Base-by-base conservation (phyloP, 768 basidiomycete genomes). In the Brasilioporus rufonigricans region DNA sequence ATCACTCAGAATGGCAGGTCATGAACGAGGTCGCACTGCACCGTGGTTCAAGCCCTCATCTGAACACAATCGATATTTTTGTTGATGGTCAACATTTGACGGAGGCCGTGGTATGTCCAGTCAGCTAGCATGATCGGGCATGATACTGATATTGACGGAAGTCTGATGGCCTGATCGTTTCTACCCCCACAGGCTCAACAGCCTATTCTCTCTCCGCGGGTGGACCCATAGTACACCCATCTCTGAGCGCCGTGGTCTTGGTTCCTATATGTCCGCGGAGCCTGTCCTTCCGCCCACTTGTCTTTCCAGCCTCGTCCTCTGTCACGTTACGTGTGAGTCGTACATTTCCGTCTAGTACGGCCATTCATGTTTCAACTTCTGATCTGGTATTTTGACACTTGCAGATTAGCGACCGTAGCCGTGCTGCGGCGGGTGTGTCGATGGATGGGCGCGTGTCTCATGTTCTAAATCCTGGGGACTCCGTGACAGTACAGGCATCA, bases 11-110 rank as follows among this genome's bases (percentile, higher is more conserved):
- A 59, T 94, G 91, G 88, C 94, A 96, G 70, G 95, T 96, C 35
- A 95, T 98, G 93, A 98, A 98, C 66, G 95, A 98, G 71, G 85
- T 98, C 54, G 87, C 92, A 4, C 76, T 98, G 33, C 95, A 98
- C 71, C 85, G 95, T 26, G 95, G 95, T 13, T 84, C 91, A 21
- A 91, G 90, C 60, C 89, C 94, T 1, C 94, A 96, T 63, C 77
- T 98, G 35, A 94, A 93, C 61, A 91, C 92, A 5, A 92, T 97
- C 52, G 93, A 97, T 67, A 90, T 93, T 14, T 96, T 81, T 70
- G 93, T 96, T 13, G 93, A 98, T 63, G 92, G 89, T 0, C 93
- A 97, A 65, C 93, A 95, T 74, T 79, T 98, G 24, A 98, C 95
- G 2, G 95, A 97, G 73, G 92, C 93, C 43, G 91, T 97, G 55